Evolutionary conservation across 177 flowering plant genomes (phyloP), one percentile per base, ranked within the genome.

Genomic region (Vitis hybrid): DNA sequence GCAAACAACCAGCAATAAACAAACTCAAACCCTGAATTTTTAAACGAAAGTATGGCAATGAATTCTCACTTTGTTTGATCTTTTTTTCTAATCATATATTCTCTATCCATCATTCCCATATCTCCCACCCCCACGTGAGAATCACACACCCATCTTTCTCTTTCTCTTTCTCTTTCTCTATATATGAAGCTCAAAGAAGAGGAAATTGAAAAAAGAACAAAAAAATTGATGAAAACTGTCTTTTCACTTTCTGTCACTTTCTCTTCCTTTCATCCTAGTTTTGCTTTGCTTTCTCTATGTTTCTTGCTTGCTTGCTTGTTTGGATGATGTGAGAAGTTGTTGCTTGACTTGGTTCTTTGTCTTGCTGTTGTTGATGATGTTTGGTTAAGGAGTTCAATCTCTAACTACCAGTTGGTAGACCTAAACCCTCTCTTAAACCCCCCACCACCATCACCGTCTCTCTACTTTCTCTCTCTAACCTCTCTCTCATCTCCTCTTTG

Each of bases 321-420:
- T 40, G 45, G 45, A 40, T 40, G 45, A 40, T 5, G 45, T 40
- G 45, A 5, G 45, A 40, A 40, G 45, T 40, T 40, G 45, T 40
- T 40, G 45, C 51, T 49, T 60, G 58, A 61, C 59, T 78, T 62
- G 54, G 26, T 67, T 66, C 32, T n/a, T 63, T 49, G 58, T 69
- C 57, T 58, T 76, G 73, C 52, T 73, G 75, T 68, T 70, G 73
- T 32, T 74, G 70, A 50, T 72, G 66, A 55, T 66, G 80, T 82
- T 80, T 87, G 88, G 90, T 89, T 87, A 87, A 80, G 86, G 82
- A 79, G 88, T 82, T 87, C 82, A 84, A 83, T 86, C 87, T 73
- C 82, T 90, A 89, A 90, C 94, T 5, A 91, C 94, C 97, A 88
- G 97, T 88, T 83, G 94, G 97, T 91, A 65, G 93, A 91, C 92